Base-by-base conservation (phyloP, 495 filamentous ascomycete genomes). In the Immersiella caudata region DNA sequence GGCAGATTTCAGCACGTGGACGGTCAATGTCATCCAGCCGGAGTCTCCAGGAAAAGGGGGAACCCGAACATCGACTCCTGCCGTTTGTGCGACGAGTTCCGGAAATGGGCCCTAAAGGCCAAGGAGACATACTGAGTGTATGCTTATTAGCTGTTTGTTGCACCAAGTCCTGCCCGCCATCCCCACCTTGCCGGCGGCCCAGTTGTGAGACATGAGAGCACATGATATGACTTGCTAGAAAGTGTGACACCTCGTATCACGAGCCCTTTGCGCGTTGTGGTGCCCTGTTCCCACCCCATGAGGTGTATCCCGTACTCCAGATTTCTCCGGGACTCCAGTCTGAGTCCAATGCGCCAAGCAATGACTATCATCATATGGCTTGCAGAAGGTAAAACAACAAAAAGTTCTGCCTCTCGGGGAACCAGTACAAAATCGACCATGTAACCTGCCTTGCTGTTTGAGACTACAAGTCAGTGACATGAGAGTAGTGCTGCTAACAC, bases 161-260 rank as follows among this genome's bases (percentile, higher is more conserved):
- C 20, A 20, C 9, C 22, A 25, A 18, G 14, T 25, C 22, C 8
- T 8, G 54, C 33, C 60, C 36, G 7, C 49, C 21, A 26, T 50
- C 16, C 49, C 24, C 49, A 33, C 46, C 40, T 12, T 52, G 25
- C 40, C 20, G n/a, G 9, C 52, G 9, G 25, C 24, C 52, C 4
- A 55, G 26, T 24, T 51, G 68, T 73, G 66, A 71, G 71, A 73
- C 71, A 73, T 22, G 62, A 35, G 16, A 64, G 64, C 71, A 71
- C 71, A 71, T 73, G 71, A 69, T 71, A 67, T 60, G 65, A 36
- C 67, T 35, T 20, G 21, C 50, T 68, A 55, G 36, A 16, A 56
- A 25, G 18, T 27, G 59, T 61, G 50, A 46, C 22, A 26, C 20
- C 22, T 56, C 20, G 26, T 64, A 51, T 68, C 66, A 71, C 66